Evolutionary conservation across 352 stramenopile species (phyloP).

Genomic region (Phytopythium boreale): DNA sequence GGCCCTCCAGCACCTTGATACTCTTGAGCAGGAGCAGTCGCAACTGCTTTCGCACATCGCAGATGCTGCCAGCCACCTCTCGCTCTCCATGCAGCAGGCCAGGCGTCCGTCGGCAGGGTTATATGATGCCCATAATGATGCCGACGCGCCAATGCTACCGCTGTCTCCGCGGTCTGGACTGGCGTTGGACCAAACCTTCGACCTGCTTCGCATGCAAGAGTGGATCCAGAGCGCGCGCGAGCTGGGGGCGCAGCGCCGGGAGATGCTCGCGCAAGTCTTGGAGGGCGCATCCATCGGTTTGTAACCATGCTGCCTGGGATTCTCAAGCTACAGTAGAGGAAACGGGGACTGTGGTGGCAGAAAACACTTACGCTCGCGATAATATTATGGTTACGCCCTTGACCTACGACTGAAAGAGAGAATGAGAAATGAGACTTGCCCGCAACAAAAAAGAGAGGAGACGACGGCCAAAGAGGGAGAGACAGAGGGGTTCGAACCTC

Average conservation of each 20-base stretch:
- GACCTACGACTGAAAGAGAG: background rate
- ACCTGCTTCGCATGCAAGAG: background rate
- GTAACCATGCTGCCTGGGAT: background rate
- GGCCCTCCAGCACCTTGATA: background rate
- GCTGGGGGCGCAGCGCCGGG: background rate
- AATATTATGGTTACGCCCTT: conserved; percentile 9
- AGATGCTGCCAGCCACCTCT: background rate
- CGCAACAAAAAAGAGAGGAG: background rate
- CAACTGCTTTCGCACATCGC: background rate
- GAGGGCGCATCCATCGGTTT: background rate
- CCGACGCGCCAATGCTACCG: background rate
- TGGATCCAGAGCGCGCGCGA: background rate
- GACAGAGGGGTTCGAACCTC: background rate
- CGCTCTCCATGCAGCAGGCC: background rate
- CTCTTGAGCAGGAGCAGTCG: background rate
- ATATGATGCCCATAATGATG: background rate
- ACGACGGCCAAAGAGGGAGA: background rate
- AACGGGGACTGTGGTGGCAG: background rate
- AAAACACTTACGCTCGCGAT: background rate
- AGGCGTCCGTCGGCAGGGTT: background rate
- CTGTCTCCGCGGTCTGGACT: background rate
- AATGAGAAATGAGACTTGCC: background rate
- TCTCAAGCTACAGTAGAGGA: too few relatives aligned
- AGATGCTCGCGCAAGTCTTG: background rate
- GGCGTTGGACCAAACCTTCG: background rate